A percentile compares a stretch with the other conserved stretches of the same genome.
Evolutionary conservation across 202 grass and related monocot species (phyloP).

Genomic region (Cymbopogon flexuosus): DNA sequence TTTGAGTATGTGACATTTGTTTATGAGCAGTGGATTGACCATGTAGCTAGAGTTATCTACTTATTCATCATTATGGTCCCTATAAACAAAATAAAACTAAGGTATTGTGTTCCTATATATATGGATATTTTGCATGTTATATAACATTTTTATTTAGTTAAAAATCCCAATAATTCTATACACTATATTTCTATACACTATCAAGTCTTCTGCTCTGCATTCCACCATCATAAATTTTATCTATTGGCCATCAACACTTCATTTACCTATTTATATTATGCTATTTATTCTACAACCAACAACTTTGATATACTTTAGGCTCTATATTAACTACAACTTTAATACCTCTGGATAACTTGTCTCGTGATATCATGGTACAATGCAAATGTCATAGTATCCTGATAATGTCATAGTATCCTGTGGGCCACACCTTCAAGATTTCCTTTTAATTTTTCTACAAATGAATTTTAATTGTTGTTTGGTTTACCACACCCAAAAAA

Average conservation of each 20-base stretch:
- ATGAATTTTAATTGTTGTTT: too few species aligned
- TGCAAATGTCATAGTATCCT: neutral
- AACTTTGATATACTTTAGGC: neutral
- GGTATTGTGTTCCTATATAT: neutral
- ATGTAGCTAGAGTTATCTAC: neutral
- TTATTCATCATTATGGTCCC: neutral
- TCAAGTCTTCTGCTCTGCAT: neutral
- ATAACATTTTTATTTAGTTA: neutral
- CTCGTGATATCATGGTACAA: neutral
- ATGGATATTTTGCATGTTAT: neutral
- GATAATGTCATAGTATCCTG: neutral
- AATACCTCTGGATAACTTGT: neutral
- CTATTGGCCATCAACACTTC: neutral
- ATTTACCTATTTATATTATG: neutral
- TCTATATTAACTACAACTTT: neutral
- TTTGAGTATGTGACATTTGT: too few species aligned
- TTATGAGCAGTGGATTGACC: neutral
- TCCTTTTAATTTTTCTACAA: neutral
- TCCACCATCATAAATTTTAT: neutral
- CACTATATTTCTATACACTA: neutral
- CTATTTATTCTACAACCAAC: neutral
- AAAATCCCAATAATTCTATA: neutral
- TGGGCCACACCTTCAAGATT: neutral
- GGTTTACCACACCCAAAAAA: too few species aligned
- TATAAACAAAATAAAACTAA: neutral